Base-by-base conservation (phyloP, 139 green algal species). In the Chlamydomonas sp. region DNA sequence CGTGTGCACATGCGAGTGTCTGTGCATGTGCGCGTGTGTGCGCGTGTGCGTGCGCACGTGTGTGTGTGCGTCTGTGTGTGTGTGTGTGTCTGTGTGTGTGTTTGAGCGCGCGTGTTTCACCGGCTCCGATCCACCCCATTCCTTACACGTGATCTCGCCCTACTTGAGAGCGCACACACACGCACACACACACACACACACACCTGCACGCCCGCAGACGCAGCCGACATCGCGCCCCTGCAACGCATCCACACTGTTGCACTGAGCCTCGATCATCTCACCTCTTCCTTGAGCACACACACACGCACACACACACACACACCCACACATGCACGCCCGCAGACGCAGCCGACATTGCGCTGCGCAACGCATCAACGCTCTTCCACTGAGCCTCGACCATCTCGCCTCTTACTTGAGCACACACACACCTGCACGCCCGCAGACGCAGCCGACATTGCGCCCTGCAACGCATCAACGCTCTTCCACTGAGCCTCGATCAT, bases 401-500 rank as follows among this genome's bases (percentile, higher is more conserved):
- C 43, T 54, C 16, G 43, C 20, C 13, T 54, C 20, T 20, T 20
- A 65, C n/a, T 65, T 65, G 16, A 16, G 22, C 20, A 57, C 16
- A 57, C 20, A 57, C 69, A 3, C 35, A 90, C 87, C 85, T 93
- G 90, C 54, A 98, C 87, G 0, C 74, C 93, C 20, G 86, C 93
- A 2, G 90, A 86, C 29, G 74, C 68, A 1, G 89, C 78, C 54
- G 77, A 91, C 75, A 98, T 95, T 35, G 84, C 85, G 1, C 76
- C 36, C 16, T 85, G 77, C 62, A 98, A 79, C 3, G 73, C 73
- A 29, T 97, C 92, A 48, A 98, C 57, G 50, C 86, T 92, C 26
- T 93, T 95, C 79, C 92, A 98, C 31, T 93, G 75, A 1, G 74
- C 76, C 70, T 97, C 79, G 48, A 98, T 95, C 5, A 82, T 78